phyloP scores from a whole-genome alignment of 202 grass and related monocot species.

The Eragrostis tef region DNA sequence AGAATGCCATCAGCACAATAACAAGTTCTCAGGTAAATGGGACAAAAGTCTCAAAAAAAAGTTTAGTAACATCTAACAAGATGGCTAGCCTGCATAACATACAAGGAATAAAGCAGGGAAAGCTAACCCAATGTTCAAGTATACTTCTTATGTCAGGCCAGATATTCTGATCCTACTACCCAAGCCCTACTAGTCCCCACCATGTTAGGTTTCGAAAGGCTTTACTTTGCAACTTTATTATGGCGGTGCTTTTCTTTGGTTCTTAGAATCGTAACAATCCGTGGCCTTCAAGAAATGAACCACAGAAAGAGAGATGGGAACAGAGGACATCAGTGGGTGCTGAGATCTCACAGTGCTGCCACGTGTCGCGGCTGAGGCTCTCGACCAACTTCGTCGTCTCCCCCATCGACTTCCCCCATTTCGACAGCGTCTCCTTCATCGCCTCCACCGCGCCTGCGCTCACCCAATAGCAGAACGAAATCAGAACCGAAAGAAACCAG shows the following conservation, averaged over 20 bases:
- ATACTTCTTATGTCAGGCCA: not conserved
- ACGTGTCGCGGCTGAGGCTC: constrained; percentile 87
- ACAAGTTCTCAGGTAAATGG: not conserved
- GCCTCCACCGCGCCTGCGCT: constrained; percentile 72
- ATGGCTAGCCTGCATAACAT: not conserved
- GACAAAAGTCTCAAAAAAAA: not conserved
- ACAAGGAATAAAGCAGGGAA: constrained; percentile 13
- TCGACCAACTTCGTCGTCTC: constrained; percentile 74
- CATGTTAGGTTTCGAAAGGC: constrained; percentile 14
- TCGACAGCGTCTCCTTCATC: constrained; percentile 70
- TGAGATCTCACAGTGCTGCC: constrained; percentile 89
- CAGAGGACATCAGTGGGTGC: not conserved
- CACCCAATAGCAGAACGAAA: not conserved
- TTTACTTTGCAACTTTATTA: constrained; percentile 46
- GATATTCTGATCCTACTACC: constrained; percentile 12
- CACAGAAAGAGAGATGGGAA: not conserved
- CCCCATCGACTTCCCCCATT: constrained; percentile 84
- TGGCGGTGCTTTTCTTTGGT: constrained; percentile 32
- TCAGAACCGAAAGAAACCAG: not conserved
- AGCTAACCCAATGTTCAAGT: not conserved
- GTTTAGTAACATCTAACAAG: constrained; percentile 19
- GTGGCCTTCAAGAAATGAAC: constrained; percentile 44
- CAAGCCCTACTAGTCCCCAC: constrained; percentile 1
- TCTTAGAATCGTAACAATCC: constrained; percentile 18
- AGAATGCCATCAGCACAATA: not conserved